Evolutionary conservation across 2,329 filamentous ascomycete species (phyloP).

Genomic region (Clarireedia sp.): DNA sequence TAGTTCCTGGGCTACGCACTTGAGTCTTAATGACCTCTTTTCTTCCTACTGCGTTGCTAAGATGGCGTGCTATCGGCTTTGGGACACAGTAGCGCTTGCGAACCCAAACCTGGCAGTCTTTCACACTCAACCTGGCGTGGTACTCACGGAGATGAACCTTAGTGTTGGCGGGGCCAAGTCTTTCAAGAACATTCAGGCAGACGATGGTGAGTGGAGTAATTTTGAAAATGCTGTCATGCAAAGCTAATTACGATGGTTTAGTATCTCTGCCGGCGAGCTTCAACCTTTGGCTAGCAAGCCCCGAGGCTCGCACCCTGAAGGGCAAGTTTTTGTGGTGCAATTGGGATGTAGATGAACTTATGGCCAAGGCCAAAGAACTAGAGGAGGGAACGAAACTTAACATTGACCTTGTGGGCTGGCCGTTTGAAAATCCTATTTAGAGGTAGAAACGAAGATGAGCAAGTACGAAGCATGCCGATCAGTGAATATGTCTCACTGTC

Average conservation of each 20-base stretch:
- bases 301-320: slow-evolving; percentile 40
- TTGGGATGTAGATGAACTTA: slow-evolving; percentile 45
- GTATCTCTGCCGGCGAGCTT: slow-evolving; percentile 21
- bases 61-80: neutral
- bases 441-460: no score
- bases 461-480: no score
- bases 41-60: neutral
- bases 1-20: neutral
- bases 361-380: slow-evolving; percentile 29
- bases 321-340: slow-evolving; percentile 40
- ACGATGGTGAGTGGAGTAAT: slow-evolving; percentile 27
- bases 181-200: slow-evolving; percentile 18
- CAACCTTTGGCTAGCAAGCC: slow-evolving; percentile 20
- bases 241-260: slow-evolving; percentile 14
- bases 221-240: neutral
- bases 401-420: slow-evolving; percentile 19
- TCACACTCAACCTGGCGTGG: slow-evolving; percentile 30
- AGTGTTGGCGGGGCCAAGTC: slow-evolving; percentile 20
- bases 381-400: slow-evolving; percentile 5
- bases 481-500: no score
- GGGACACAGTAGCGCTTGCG: neutral
- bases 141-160: slow-evolving; percentile 27
- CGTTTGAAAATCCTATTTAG: neutral
- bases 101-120: slow-evolving; percentile 28
- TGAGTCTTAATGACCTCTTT: no score